These are phyloP conservation scores for Picochlorum sp. DNA, from an alignment of 139 green algal species.

Conservation along the genomic window DNA sequence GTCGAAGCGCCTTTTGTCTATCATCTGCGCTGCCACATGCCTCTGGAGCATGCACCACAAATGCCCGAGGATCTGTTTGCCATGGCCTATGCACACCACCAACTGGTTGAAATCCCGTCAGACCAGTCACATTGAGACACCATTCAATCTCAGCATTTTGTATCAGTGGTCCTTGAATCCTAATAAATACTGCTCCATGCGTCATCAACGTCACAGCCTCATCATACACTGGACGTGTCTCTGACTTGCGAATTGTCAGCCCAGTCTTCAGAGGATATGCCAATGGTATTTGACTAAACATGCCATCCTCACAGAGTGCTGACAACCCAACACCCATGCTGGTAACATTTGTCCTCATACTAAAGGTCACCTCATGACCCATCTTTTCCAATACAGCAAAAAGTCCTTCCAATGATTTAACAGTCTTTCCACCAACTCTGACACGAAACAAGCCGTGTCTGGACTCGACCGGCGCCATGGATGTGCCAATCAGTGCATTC, in stretches of 20 bases:
- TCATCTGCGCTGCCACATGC: neutral
- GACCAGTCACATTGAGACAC: neutral
- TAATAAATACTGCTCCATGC: neutral
- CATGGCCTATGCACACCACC: neutral
- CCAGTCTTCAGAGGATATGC: constrained; percentile 16
- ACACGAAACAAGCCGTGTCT: neutral
- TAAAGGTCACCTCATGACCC: constrained; percentile 2
- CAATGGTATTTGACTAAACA: constrained; percentile 15
- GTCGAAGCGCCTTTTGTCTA: neutral
- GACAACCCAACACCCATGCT: constrained; percentile 9
- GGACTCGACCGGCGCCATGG: neutral
- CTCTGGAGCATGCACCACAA: neutral
- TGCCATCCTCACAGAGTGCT: neutral
- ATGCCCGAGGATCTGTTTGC: neutral
- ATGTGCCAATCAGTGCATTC: constrained; percentile 8
- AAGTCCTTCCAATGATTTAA: constrained; percentile 3
- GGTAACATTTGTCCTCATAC: constrained; percentile 9
- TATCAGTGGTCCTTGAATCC: neutral
- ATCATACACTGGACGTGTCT: neutral
- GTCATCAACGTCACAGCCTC: constrained; percentile 8
- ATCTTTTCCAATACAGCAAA: constrained; percentile 9
- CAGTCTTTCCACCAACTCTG: neutral
- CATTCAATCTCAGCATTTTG: neutral
- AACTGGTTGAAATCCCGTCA: constrained; percentile 8
- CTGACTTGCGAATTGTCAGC: neutral